Evolutionary conservation across 176 grass and related monocot species (phyloP).

Genomic region (Poa annua): DNA sequence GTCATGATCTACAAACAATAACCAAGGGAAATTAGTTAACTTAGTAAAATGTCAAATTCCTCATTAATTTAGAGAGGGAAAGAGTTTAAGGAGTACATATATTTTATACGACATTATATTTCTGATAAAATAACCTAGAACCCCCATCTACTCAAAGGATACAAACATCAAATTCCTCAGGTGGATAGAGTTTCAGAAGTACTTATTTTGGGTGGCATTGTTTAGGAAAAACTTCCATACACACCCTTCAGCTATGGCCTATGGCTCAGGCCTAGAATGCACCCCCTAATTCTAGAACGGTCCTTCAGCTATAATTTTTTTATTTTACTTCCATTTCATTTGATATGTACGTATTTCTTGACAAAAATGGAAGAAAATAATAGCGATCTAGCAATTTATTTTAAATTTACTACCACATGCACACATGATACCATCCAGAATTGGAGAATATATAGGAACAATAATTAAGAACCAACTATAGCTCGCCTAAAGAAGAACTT

Average conservation of each 20-base stretch:
- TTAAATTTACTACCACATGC: not conserved
- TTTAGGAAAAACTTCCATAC: not conserved
- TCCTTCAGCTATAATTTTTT: not conserved
- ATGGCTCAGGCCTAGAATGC: not conserved
- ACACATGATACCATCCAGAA: not conserved
- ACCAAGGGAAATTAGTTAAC: not conserved
- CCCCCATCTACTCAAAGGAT: not conserved
- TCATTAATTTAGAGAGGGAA: not conserved
- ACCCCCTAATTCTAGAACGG: not conserved
- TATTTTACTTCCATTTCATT: not conserved
- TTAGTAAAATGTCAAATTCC: not conserved
- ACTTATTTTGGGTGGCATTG: not conserved
- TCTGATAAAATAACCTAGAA: not conserved
- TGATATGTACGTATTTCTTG: not conserved
- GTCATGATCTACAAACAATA: constrained; percentile 39
- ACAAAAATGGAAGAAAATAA: not conserved
- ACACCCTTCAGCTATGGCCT: not conserved
- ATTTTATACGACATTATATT: not conserved
- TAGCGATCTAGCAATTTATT: too few relatives aligned
- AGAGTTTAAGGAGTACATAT: not conserved
- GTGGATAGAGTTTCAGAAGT: not conserved
- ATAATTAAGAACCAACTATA: not conserved
- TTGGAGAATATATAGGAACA: not conserved
- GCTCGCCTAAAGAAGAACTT: not conserved
- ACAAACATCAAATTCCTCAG: not conserved